Evolutionary conservation across 176 grass and related monocot genomes (phyloP).

Genomic region (Zoysia pacifica): DNA sequence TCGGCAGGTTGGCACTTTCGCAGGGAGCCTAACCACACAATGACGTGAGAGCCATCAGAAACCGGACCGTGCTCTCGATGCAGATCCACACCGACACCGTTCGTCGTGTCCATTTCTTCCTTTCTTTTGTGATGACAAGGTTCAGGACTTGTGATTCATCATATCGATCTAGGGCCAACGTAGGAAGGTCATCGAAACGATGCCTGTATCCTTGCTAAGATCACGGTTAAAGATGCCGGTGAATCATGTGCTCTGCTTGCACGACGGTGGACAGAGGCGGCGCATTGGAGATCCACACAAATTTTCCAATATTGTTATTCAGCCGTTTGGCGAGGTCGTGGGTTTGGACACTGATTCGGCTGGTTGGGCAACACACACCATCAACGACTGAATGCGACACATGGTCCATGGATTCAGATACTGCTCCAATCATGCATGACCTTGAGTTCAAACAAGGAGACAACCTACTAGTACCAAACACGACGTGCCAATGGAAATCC

Average conservation of each 20-base stretch:
- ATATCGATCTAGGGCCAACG: no score
- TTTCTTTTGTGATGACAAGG: background rate
- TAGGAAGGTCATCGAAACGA: no score
- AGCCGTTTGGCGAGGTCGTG: background rate
- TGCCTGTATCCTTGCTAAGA: no score
- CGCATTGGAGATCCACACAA: background rate
- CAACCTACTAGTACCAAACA: background rate
- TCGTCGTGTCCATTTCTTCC: background rate
- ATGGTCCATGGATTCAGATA: background rate
- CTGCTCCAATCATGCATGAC: background rate
- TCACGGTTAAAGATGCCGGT: background rate
- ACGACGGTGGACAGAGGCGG: no score
- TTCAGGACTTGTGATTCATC: no score
- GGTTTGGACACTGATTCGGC: background rate
- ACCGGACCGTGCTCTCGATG: background rate
- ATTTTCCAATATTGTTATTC: background rate
- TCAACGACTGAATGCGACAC: background rate
- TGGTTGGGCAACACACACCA: background rate
- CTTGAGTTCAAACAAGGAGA: background rate
- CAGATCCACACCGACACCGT: constrained; percentile 33
- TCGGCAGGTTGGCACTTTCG: background rate
- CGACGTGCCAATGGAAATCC: background rate
- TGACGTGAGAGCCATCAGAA: constrained; percentile 16
- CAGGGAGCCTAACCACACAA: constrained; percentile 27
- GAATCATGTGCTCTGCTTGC: background rate